Percentiles rank a stretch among this genome's conserved stretches.
Conservation (phyloP, 202 grass and related monocot species). For the Carex sylvatica region DNA sequence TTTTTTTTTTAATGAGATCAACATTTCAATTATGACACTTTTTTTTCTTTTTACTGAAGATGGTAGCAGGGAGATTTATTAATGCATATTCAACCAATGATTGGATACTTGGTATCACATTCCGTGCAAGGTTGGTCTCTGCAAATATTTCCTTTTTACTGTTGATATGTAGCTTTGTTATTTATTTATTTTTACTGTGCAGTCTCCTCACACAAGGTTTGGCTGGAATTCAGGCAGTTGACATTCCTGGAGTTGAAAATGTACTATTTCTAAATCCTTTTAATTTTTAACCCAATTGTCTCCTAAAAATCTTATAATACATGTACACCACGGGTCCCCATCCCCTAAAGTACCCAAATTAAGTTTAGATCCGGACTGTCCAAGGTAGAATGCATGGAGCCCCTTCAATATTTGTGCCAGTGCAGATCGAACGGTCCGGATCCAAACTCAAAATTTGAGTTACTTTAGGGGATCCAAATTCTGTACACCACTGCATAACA, state of each 20-base stretch:
- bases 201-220: conserved; percentile 90
- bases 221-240: conserved; percentile 91
- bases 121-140: conserved; percentile 73
- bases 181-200: conserved; percentile 17
- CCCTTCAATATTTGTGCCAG: no score
- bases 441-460: no score
- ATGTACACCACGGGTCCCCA: neutral
- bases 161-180: neutral
- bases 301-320: neutral
- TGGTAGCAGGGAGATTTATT: conserved; percentile 88
- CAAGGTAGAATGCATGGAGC: no score
- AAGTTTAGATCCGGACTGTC: no score
- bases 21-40: conserved; percentile 14
- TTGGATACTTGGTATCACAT: conserved; percentile 96
- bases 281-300: neutral
- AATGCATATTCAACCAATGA: conserved; percentile 92
- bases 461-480: no score
- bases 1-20: neutral
- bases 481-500: neutral
- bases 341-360: no score
- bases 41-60: conserved; percentile 33
- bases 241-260: conserved; percentile 80
- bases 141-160: neutral
- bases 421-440: no score
- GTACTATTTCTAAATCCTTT: conserved; percentile 34